A percentile compares a stretch with the other conserved stretches of the same genome.
Evolutionary conservation across 164 flowering plant species (phyloP).

Genomic region (Annona cherimola): DNA sequence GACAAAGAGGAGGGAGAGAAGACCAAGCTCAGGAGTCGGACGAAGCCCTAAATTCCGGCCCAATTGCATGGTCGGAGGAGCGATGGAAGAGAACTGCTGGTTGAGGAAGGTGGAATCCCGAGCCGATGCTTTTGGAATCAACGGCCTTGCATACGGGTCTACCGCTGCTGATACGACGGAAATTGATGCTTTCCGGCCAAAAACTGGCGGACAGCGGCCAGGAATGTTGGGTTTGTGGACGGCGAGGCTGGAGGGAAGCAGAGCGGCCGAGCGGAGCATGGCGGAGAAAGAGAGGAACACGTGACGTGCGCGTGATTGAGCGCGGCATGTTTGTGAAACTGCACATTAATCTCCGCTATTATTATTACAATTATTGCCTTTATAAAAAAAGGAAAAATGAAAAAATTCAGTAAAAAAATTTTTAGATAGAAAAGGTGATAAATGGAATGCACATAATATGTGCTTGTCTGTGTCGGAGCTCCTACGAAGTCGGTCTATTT

Average conservation of each 20-base stretch:
- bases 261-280: slow-evolving; percentile 3
- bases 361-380: not conserved
- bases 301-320: not conserved
- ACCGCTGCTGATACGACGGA: not conserved
- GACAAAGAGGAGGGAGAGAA: slow-evolving; percentile 20
- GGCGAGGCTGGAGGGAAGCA: slow-evolving; percentile 3
- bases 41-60: slow-evolving; percentile 12
- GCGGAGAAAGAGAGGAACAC: not conserved
- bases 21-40: slow-evolving; percentile 19
- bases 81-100: not conserved
- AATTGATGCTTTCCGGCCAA: slow-evolving; percentile 1
- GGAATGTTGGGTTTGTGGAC: not conserved
- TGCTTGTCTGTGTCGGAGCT: no score
- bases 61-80: slow-evolving; percentile 11
- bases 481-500: no score
- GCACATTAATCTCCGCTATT: not conserved
- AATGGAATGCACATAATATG: no score
- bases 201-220: not conserved
- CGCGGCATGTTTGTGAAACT: not conserved
- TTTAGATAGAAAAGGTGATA: no score
- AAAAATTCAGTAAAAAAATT: no score
- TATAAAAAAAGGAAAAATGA: no score
- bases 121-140: not conserved
- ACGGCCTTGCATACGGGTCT: not conserved
- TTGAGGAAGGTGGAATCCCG: not conserved